Percentiles rank a stretch among this genome's conserved stretches.
Evolutionary conservation across 2,329 filamentous ascomycete species (phyloP).

Genomic region (Metarhizium sp.): DNA sequence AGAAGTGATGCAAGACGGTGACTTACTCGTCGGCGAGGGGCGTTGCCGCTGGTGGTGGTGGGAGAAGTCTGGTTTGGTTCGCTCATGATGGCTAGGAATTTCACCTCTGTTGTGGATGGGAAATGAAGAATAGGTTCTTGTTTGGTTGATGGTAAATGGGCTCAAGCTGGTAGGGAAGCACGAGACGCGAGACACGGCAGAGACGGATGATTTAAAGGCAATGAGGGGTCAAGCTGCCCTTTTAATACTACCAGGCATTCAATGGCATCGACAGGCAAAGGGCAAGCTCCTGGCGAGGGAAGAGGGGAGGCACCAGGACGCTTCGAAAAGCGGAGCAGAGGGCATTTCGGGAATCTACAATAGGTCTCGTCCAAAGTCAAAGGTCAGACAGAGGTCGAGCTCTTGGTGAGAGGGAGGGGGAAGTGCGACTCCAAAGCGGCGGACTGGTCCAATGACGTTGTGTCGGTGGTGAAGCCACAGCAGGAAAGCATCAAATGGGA

Average conservation of each 20-base stretch:
- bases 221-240: background rate
- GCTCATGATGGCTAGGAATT: constrained; percentile 16
- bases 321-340: background rate
- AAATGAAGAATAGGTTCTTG: background rate
- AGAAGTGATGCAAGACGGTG: background rate
- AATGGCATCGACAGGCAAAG: background rate
- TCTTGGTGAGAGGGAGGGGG: background rate
- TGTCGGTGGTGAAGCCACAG: background rate
- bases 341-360: background rate
- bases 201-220: background rate
- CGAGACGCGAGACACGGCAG: background rate
- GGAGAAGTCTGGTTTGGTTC: constrained; percentile 15
- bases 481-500: background rate
- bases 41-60: constrained; percentile 8
- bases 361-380: background rate
- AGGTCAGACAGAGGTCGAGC: background rate
- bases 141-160: background rate
- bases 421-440: background rate
- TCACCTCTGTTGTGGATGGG: background rate
- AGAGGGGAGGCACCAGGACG: background rate
- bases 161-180: background rate
- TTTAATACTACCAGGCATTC: background rate
- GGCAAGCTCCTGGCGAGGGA: background rate
- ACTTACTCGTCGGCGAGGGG: constrained; percentile 20
- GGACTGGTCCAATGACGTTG: background rate